Percentiles rank a stretch among this genome's conserved stretches.
These are phyloP conservation scores for Cryptosporidium andersoni DNA, from an alignment of 169 alveolate genomes.

Conservation along the genomic window DNA sequence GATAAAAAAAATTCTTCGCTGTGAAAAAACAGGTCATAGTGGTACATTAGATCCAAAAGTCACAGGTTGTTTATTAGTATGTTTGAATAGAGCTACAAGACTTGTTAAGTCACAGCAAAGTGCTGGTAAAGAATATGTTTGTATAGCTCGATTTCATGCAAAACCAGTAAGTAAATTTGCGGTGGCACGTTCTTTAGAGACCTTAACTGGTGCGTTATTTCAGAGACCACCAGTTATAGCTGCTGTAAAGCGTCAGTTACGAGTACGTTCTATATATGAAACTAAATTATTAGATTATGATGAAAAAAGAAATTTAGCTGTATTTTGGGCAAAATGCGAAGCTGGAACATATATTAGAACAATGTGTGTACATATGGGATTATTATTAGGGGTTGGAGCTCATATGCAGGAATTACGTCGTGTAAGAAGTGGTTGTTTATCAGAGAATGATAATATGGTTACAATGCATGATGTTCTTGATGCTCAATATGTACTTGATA, in stretches of 20 bases:
- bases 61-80: slow-evolving; percentile 98
- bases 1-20: slow-evolving; percentile 96
- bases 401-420: slow-evolving; percentile 99
- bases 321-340: slow-evolving; percentile 98
- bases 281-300: slow-evolving; percentile 96
- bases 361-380: slow-evolving; percentile 99
- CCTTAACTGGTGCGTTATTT: slow-evolving; percentile 96
- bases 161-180: slow-evolving; percentile 83
- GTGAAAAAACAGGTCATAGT: slow-evolving; percentile 99
- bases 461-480: slow-evolving; percentile 99
- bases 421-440: slow-evolving; percentile 95
- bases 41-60: slow-evolving; percentile 99
- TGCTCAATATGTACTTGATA: slow-evolving; percentile 93
- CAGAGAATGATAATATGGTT: slow-evolving; percentile 96
- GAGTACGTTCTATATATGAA: slow-evolving; percentile 96
- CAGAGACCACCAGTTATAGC: slow-evolving; percentile 99
- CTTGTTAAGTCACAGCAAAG: slow-evolving; percentile 98
- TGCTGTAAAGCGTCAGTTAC: slow-evolving; percentile 99
- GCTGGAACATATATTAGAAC: slow-evolving; percentile 99
- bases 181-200: slow-evolving; percentile 88
- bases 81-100: slow-evolving; percentile 98
- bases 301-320: slow-evolving; percentile 93
- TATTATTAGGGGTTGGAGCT: slow-evolving; percentile 98
- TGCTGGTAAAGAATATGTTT: slow-evolving; percentile 99
- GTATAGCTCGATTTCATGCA: slow-evolving; percentile 94